phyloP scores from a whole-genome alignment of 257 asterid species.

The Solanum medicagineum region DNA sequence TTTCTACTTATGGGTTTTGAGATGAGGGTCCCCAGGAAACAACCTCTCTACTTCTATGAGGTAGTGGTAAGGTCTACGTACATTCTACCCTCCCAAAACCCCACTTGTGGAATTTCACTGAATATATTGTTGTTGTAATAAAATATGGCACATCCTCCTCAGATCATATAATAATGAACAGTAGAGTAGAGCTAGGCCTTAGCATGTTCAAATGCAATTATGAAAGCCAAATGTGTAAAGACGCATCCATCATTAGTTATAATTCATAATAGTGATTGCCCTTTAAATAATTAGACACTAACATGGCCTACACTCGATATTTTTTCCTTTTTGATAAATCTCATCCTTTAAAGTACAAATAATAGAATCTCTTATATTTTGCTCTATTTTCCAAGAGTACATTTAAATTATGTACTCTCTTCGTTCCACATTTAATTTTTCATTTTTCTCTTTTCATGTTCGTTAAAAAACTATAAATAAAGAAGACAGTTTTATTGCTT shows the following conservation, averaged over 20 bases:
- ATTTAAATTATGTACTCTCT: background rate
- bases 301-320: background rate
- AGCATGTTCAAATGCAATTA: background rate
- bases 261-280: background rate
- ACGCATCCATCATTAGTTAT: background rate
- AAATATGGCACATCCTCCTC: background rate
- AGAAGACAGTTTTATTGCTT: no score
- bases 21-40: no score
- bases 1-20: no score
- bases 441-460: background rate
- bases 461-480: no score
- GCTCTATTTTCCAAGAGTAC: background rate
- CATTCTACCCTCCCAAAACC: no score
- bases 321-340: background rate
- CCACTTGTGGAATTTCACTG: no score
- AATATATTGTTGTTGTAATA: no score
- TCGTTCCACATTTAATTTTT: background rate
- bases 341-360: background rate
- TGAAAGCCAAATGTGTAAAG: background rate
- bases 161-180: background rate
- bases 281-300: background rate
- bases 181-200: background rate
- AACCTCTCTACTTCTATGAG: no score
- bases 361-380: background rate
- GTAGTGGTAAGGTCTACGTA: no score